Base-by-base conservation (phyloP, 2,329 filamentous ascomycete species). In the Gaeumannomyces tritici region DNA sequence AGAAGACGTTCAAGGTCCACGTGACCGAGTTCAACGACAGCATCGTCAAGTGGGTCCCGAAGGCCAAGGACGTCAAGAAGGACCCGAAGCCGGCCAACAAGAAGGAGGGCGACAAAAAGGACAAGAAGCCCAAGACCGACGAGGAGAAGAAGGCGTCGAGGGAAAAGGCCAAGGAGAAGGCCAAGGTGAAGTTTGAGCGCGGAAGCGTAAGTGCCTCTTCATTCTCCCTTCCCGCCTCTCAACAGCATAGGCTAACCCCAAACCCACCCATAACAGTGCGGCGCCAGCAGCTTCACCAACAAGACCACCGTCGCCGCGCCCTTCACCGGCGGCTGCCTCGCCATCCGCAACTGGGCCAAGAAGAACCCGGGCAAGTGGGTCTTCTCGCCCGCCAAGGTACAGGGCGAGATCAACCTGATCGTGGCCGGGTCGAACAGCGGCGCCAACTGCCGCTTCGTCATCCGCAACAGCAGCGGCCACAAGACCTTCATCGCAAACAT, bases 351-450 rank as follows among this genome's bases (percentile, higher is more conserved):
- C 59, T 61, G 59, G 35, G 59, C 59, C 15, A 8, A 6, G 24
- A 35, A 35, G 59, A 26, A 28, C 35, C 42, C n/a, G 26, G 27
- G 59, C 47, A 55, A 33, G 59, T 61, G 59, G 59, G 42, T 21
- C 18, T 31, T 61, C 42, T 27, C 24, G 59, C 18, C 42, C 33
- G 47, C 42, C 47, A 33, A 55, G 59, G 59, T 55, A 3, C 9
- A 54, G 59, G 59, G 47, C 47, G 42, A 55, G 21, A 31, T 55
- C 18, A 55, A 33, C 26, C 59, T 61, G 27, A 55, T 61, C 27
- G 59, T 60, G 59, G 59, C 42, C n/a, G 42, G 59, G 6, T 31
- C 27, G 28, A 61, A 61, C 59, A 61, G 47, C 47, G 59, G 59
- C 8, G 42, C 59, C 59, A 56, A 56, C 55, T 56, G 55, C 55